Percentiles rank a stretch among this genome's conserved stretches.
These are phyloP conservation scores for Beauveria medogensis DNA, from an alignment of 2,329 filamentous ascomycete genomes.

Conservation along the genomic window DNA sequence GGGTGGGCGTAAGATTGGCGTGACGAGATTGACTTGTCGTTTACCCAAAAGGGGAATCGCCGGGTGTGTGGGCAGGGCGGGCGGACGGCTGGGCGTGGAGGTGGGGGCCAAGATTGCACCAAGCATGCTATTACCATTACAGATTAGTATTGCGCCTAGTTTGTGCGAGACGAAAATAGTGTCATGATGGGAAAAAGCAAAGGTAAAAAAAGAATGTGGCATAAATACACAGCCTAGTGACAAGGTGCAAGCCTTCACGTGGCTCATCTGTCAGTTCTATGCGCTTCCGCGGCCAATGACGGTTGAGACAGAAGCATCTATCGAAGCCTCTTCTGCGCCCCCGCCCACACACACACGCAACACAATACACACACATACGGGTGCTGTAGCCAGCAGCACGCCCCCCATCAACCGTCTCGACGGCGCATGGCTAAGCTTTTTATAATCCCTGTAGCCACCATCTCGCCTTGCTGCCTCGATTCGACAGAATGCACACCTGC, in stretches of 20 bases:
- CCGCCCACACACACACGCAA: too few relatives aligned
- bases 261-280: not conserved
- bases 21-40: not conserved
- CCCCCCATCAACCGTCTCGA: not conserved
- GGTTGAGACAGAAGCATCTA: not conserved
- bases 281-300: constrained; percentile 5
- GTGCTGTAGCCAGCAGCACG: not conserved
- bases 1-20: not conserved
- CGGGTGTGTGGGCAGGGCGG: not conserved
- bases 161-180: not conserved
- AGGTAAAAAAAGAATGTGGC: not conserved
- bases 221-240: not conserved
- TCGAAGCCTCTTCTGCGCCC: not conserved
- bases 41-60: not conserved
- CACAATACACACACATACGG: not conserved
- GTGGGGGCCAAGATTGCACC: not conserved
- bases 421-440: not conserved
- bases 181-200: not conserved
- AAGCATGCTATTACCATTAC: too few relatives aligned
- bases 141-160: too few relatives aligned
- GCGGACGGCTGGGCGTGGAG: not conserved
- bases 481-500: not conserved
- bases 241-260: not conserved
- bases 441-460: not conserved
- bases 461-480: not conserved